Base-by-base conservation (phyloP, 495 filamentous ascomycete species). In the Penicillium fimorum region DNA sequence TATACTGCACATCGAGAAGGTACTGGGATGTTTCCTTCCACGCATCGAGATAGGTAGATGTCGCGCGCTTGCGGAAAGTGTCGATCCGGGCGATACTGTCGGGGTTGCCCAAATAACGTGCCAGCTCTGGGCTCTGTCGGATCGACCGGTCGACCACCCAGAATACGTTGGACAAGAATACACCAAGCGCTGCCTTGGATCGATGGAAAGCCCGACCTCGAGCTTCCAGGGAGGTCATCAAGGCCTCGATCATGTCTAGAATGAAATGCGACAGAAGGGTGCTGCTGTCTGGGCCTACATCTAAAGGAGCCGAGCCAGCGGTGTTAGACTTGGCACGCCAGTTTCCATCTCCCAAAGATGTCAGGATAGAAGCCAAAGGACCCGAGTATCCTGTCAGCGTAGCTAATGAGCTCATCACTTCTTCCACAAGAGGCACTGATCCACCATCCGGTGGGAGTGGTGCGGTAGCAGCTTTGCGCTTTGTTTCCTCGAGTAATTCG, bases 1-100 rank as follows among this genome's bases (percentile, higher is more conserved):
- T 97, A 74, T 96, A 92, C 57, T 92, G 89, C 27, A 93, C 89
- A 67, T 99, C 94, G 56, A 97, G 85, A 29, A 99, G 81, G 59
- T 87, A 85, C 30, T 86, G 81, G 9, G 89, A 93, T 12, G 90
- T 84, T 62, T 97, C 93, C 63, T 87, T 89, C 88, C 91, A 97
- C 29, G 87, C 84, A 50, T 96, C 90, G 17, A 90, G 81, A 71
- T 97, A 97, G 50, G 89, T 79, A 40, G 84, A 82, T 5, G 84
- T 87, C 6, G 86, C 89, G 57, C 90, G 91, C 74, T 97, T 97
- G 47, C 89, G 85, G 87, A 90, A 96, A 27, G 74, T 76, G 22
- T 96, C 94, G 35, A 97, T 72, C 55, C 85, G 84, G 24, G 74
- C 73, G 46, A 81, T 81, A 42, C 77, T 77, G 50, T 86, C 82